Evolutionary conservation across 2,329 filamentous ascomycete genomes (phyloP).

Genomic region (Phyllosticta capitalensis): DNA sequence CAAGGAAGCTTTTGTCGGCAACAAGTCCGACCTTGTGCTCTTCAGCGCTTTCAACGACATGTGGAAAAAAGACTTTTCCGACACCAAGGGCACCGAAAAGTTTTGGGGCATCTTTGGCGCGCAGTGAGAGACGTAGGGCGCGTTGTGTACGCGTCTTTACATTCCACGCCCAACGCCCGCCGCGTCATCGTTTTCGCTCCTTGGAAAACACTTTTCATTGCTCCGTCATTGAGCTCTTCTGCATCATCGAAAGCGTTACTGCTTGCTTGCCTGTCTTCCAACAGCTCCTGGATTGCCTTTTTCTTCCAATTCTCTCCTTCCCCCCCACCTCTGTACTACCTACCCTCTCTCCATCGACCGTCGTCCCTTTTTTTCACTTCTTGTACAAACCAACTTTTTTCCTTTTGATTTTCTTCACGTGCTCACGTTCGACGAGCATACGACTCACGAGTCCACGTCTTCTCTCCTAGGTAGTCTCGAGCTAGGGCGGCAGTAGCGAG

Average conservation of each 20-base stretch:
- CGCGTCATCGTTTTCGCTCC: neutral
- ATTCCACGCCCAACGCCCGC: neutral
- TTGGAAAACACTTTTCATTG: neutral
- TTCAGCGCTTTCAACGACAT: conserved; percentile 72
- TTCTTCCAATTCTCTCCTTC: neutral
- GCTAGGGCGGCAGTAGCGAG: no score
- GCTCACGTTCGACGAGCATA: no score
- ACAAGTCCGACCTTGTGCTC: conserved; percentile 44
- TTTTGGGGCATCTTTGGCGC: conserved; percentile 60
- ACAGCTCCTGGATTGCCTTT: neutral
- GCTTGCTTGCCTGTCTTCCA: neutral
- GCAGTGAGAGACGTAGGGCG: neutral
- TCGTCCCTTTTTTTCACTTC: no score
- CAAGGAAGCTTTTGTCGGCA: neutral
- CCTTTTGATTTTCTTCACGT: no score
- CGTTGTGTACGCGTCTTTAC: neutral
- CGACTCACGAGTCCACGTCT: no score
- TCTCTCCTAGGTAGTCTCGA: no score
- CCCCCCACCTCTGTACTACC: neutral
- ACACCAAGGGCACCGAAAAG: conserved; percentile 62
- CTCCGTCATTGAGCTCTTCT: neutral
- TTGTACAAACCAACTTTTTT: no score
- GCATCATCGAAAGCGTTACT: neutral
- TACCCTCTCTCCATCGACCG: neutral
- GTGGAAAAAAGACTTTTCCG: conserved; percentile 61